phyloP scores from a whole-genome alignment of 2,329 filamentous ascomycete species.

The Bipolaris bicolor region DNA sequence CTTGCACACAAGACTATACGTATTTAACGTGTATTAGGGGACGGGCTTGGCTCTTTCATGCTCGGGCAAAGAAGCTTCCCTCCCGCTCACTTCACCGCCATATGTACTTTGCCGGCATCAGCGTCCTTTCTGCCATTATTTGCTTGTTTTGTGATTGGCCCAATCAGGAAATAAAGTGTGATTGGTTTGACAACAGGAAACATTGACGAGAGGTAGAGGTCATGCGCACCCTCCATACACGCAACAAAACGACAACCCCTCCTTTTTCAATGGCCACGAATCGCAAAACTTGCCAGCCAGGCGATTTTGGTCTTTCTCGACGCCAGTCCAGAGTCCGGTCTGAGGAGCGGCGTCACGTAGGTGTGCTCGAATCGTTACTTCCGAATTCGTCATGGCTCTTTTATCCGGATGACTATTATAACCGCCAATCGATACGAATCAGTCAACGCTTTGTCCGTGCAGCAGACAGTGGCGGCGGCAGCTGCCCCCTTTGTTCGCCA shows the following conservation, averaged over 20 bases:
- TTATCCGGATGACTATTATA: neutral
- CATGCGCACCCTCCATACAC: slow-evolving; percentile 7
- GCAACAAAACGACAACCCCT: neutral
- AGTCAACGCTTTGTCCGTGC: slow-evolving; percentile 2
- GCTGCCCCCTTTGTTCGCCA: slow-evolving; percentile 3
- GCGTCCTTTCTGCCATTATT: slow-evolving; percentile 1
- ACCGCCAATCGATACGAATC: slow-evolving; percentile 1
- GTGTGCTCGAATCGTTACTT: neutral
- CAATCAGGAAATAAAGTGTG: slow-evolving; percentile 1
- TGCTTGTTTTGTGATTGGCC: neutral
- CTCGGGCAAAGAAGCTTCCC: neutral
- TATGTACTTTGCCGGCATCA: slow-evolving; percentile 13
- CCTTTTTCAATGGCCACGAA: slow-evolving; percentile 1
- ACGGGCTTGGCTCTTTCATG: slow-evolving; percentile 1
- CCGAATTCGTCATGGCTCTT: slow-evolving; percentile 2
- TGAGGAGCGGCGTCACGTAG: neutral
- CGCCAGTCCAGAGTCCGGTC: neutral
- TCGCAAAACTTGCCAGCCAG: neutral
- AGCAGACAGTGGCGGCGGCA: neutral
- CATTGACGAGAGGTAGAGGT: slow-evolving; percentile 6
- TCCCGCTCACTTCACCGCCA: slow-evolving; percentile 10
- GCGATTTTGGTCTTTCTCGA: neutral
- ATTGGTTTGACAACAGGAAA: slow-evolving; percentile 4
- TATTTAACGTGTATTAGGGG: neutral
- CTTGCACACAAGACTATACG: neutral